phyloP scores from a whole-genome alignment of 1,139 yeast genomes.

The Petasospora rhodanensis region DNA sequence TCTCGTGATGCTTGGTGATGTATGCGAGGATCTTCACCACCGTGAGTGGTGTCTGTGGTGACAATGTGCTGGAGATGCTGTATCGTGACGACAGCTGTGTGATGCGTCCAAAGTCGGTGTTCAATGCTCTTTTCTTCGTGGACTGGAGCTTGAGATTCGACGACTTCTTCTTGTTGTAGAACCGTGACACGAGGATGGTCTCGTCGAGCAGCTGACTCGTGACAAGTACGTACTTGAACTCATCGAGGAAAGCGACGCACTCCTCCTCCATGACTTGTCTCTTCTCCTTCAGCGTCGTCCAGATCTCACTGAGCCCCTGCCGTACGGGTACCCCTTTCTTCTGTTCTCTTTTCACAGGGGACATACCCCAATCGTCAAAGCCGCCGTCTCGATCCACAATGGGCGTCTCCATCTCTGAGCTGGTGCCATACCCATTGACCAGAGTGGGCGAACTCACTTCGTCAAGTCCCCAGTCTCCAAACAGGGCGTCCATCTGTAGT shows the following conservation, averaged over 20 bases:
- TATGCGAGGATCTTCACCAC: background rate
- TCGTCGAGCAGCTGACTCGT: conserved; percentile 40
- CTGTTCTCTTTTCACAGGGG: conserved; percentile 1
- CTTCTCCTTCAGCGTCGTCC: conserved; percentile 4
- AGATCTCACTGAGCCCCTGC: conserved; percentile 4
- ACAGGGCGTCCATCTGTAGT: no score
- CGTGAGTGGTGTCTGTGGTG: background rate
- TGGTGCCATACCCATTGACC: conserved; percentile 18
- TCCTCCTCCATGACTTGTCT: conserved; percentile 6
- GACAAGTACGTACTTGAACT: conserved; percentile 39
- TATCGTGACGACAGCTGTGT: conserved; percentile 2
- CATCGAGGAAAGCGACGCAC: conserved; percentile 33
- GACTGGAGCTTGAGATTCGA: conserved; percentile 2
- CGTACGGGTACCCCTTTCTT: background rate
- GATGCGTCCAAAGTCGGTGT: conserved; percentile 7
- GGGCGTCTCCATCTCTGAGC: conserved; percentile 6
- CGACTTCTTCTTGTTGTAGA: conserved; percentile 17
- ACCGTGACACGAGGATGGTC: conserved; percentile 23
- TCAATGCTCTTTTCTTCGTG: conserved; percentile 1
- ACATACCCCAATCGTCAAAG: conserved; percentile 18
- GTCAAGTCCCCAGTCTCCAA: conserved; percentile 26
- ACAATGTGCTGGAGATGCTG: background rate
- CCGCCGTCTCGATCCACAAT: conserved; percentile 3
- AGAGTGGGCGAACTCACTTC: conserved; percentile 23
- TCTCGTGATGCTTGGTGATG: background rate